These are phyloP conservation scores for Yamadazyma pseudoaaseri DNA, from an alignment of 1,139 yeast species.

Conservation along the genomic window DNA sequence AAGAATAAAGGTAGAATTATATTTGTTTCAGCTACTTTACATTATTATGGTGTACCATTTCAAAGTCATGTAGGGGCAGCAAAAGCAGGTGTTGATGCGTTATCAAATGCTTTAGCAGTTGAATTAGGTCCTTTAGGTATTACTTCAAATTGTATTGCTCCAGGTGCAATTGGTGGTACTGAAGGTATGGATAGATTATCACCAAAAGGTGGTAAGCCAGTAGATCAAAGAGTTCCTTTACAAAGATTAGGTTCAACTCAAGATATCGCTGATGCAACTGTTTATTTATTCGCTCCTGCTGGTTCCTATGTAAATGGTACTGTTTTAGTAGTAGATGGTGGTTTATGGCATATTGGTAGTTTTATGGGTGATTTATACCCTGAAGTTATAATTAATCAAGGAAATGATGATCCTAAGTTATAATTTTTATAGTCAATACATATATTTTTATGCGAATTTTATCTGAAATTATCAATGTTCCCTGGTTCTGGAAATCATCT, in stretches of 20 bases:
- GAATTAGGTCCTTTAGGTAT: constrained; percentile 91
- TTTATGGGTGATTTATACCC: constrained; percentile 37
- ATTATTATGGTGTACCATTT: constrained; percentile 86
- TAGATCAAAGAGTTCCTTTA: constrained; percentile 59
- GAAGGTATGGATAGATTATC: constrained; percentile 73
- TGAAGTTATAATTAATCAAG: constrained; percentile 24
- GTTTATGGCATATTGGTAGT: constrained; percentile 76
- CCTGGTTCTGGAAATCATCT: constrained; percentile 33
- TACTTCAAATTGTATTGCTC: constrained; percentile 82
- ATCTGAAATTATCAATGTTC: constrained; percentile 21
- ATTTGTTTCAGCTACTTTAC: constrained; percentile 91
- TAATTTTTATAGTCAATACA: too few relatives aligned
- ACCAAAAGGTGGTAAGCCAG: constrained; percentile 32
- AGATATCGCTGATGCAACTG: constrained; percentile 90
- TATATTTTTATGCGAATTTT: background rate
- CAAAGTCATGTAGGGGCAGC: constrained; percentile 94
- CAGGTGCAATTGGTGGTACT: constrained; percentile 82
- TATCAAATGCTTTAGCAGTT: constrained; percentile 80
- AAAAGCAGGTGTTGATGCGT: constrained; percentile 91
- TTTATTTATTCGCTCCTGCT: constrained; percentile 79
- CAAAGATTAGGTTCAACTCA: constrained; percentile 71
- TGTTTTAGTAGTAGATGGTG: constrained; percentile 85
- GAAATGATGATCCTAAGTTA: constrained; percentile 16
- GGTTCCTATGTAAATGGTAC: constrained; percentile 79
- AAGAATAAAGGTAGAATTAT: constrained; percentile 69